Base-by-base conservation (phyloP, 345 rosid species). In the Populus tremula region DNA sequence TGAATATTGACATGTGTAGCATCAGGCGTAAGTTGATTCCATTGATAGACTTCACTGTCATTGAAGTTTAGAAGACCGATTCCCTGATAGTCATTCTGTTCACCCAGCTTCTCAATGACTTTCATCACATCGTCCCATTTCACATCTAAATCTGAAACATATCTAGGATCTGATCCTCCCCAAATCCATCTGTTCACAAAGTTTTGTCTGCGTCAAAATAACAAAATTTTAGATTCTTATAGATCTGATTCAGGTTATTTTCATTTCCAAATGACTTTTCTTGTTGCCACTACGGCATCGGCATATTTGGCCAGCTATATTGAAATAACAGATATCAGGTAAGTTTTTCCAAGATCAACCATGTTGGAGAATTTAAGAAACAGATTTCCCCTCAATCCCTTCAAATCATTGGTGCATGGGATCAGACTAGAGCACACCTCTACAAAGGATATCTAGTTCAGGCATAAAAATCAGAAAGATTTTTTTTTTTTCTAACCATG, bases 131-230 rank as follows among this genome's bases (percentile, higher is more conserved):
- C 74, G 23, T 75, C 77, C 82, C 77, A 78, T 29, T 82, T 75
- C 31, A 78, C 59, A 61, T 82, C 76, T 33, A 75, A 0, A 61
- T 82, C 73, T 16, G 85, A 78, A 45, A 71, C 1, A 41, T 82
- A 82, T 27, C 85, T 56, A 3, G 79, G 56, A 65, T 82, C 85
- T 61, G 62, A 65, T 71, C 82, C 82, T 67, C 85, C 82, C 85
- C 85, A 82, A 66, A 82, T 82, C 85, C 85, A 82, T 25, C 85
- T 78, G 74, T 70, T 73, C 38, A 77, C n/a, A 61, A 77, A 73
- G 14, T 61, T 80, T 35, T 69, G 69, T 65, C 80, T 77, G 75
- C 56, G 50, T 27, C 29, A 69, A 69, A 69, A 39, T 27, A 38
- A 13, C 25, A 11, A 69, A 11, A n/a, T 2, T 39, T 39, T n/a